Evolutionary conservation across 2,329 filamentous ascomycete species (phyloP), one percentile per base, ranked within the genome.

Genomic region (Penicillium sp.): DNA sequence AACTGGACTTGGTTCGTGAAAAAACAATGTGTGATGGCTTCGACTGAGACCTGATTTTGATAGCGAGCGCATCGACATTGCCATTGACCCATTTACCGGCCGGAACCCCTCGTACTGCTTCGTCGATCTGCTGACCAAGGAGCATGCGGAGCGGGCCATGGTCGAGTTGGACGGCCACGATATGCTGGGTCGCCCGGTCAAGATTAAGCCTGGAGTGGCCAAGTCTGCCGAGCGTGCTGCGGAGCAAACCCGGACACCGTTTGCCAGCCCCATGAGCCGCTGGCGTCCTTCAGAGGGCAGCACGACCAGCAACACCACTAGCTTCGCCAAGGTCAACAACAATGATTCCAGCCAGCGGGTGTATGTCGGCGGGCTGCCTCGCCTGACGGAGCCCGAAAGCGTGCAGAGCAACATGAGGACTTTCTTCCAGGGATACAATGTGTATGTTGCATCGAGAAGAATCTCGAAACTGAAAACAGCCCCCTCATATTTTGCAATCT

Each of bases 51-150:
- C 22, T 59, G 24, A 56, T 50, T 60, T 71, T 68, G 66, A 68
- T 70, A 82, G 81, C 65, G 81, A 84, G 66, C 84, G 85, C 51
- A 85, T 91, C 65, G 87, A 89, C 73, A 89, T 92, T 68, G 88
- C 88, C 0, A 83, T 89, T 57, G 89, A 92, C 69, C 85, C 88
- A 1, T 86, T 89, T 74, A 89, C 85, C 33, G 86, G 84, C 44
- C 82, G 89, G 49, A 92, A 91, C 73, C 89, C 89, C 0, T 89
- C 88, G 40, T 91, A 91, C 78, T 92, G 89, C 78, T 92, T 92
- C 68, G 85, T 91, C 50, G 89, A 92, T 70, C 85, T 92, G 60
- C 75, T 76, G 50, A 82, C 81, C 51, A 81, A 82, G 50, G 85
- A 85, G 30, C 80, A 86, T 33, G 89, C 89, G 3, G 80, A 85